Evolutionary conservation across 208 protist genomes (phyloP), one percentile per base, ranked within the genome.

Genomic region (Entamoeba dispar): DNA sequence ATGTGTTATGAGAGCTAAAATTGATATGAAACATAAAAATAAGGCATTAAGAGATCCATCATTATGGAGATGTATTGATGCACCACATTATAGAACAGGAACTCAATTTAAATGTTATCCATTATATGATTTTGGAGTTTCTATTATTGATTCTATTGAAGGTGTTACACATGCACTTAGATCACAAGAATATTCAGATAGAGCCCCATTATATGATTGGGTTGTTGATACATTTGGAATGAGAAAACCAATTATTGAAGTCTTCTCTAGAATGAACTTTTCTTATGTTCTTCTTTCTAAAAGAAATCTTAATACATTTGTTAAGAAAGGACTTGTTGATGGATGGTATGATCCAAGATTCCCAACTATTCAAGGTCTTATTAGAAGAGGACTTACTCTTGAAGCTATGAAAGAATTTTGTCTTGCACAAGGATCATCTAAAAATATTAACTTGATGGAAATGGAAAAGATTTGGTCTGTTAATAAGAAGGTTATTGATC

Each of bases 121-220:
- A 27, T 98, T 98, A 2, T 99, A 99, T 95, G 98, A 99, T 95
- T 98, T 99, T 94, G 98, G 97, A 91, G 99, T 98, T 96, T 98
- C 98, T 8, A 97, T 99, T 92, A 97, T 99, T 90, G 98, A 99
- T 95, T 97, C 96, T 8, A 69, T 98, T 38, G 98, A 99, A 95
- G 98, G 98, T 91, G 97, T 99, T 6, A 99, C 98, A 3, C 98
- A 99, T 94, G 97, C 98, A 22, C 96, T 99, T 27, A 95, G 98
- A 51, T 99, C 98, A 4, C 98, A 96, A 94, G 94, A 94, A 43
- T 94, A 93, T 34, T 31, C 38, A 10, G 94, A 94, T 96, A 96
- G n/a, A 92, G 94, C 91, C 22, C 92, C 43, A 19, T 93, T 94
- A 15, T 94, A 95, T 50, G 27, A 77, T 22, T 94, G 86, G 91